Percentiles rank a stretch among this genome's conserved stretches.
Conservation (phyloP, 225 moss, liverwort and hornwort species). For the Takakia lepidozioides region DNA sequence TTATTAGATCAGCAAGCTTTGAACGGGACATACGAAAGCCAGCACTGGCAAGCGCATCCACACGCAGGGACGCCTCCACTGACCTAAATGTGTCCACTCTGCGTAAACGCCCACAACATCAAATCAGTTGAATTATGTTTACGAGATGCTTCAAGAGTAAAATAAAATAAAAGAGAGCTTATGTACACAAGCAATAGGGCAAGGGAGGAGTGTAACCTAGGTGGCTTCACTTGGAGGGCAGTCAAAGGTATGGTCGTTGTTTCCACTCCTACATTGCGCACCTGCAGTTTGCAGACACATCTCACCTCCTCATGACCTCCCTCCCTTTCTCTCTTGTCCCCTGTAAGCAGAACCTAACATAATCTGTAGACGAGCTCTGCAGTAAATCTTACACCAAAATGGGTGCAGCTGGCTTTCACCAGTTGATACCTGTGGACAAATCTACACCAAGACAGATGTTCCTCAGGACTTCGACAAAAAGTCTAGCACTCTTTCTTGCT, state of each 20-base stretch:
- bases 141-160: background rate
- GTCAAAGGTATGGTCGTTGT: constrained; percentile 64
- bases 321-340: too few species aligned
- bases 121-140: background rate
- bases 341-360: too few species aligned
- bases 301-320: too few species aligned
- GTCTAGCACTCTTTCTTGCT: too few species aligned
- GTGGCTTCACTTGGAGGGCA: constrained; percentile 68
- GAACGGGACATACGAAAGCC: constrained; percentile 97
- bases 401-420: too few species aligned
- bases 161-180: background rate
- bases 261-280: constrained; percentile 75
- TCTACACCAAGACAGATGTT: too few species aligned
- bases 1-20: constrained; percentile 75
- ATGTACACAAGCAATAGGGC: too few species aligned
- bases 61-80: constrained; percentile 87
- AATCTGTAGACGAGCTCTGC: too few species aligned
- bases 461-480: too few species aligned
- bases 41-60: constrained; percentile 96
- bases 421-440: too few species aligned
- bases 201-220: constrained; percentile 27
- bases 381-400: too few species aligned
- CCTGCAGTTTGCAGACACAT: too few species aligned
- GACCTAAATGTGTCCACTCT: constrained; percentile 76
- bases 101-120: background rate